These are phyloP conservation scores for Solanum appendiculatum DNA, from an alignment of 257 asterid species.

Conservation along the genomic window DNA sequence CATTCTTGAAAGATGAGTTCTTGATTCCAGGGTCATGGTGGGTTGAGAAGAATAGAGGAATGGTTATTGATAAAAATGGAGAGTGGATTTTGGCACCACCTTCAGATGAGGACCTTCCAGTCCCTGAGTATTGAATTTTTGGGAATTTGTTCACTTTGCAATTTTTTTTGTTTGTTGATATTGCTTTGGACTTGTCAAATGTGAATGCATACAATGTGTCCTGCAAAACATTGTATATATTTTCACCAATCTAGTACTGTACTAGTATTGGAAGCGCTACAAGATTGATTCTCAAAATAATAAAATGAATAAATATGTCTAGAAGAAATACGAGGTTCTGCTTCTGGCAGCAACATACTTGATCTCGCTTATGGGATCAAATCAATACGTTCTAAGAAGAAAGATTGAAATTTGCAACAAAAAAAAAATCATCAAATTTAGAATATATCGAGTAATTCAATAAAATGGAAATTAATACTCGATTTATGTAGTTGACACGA, in stretches of 20 bases:
- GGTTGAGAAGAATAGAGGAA: slow-evolving; percentile 81
- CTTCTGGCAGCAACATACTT: no score
- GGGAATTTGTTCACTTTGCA: background rate
- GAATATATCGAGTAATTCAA: no score
- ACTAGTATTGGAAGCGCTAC: background rate
- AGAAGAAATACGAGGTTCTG: background rate
- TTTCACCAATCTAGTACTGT: background rate
- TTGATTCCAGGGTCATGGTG: slow-evolving; percentile 89
- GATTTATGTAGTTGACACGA: no score
- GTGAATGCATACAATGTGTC: background rate
- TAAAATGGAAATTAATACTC: no score
- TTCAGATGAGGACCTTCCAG: slow-evolving; percentile 58
- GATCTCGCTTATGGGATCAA: background rate
- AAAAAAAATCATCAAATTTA: no score
- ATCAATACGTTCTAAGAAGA: no score
- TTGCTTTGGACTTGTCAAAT: background rate
- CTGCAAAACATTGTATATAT: background rate
- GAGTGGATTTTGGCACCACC: slow-evolving; percentile 65
- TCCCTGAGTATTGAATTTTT: slow-evolving; percentile 42
- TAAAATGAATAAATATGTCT: background rate
- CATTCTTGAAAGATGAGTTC: slow-evolving; percentile 56
- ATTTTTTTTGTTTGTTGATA: background rate
- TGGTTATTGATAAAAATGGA: slow-evolving; percentile 41
- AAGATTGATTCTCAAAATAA: background rate
- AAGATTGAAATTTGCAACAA: no score